phyloP scores from a whole-genome alignment of 768 basidiomycete species.

The Tulasnella sp. region DNA sequence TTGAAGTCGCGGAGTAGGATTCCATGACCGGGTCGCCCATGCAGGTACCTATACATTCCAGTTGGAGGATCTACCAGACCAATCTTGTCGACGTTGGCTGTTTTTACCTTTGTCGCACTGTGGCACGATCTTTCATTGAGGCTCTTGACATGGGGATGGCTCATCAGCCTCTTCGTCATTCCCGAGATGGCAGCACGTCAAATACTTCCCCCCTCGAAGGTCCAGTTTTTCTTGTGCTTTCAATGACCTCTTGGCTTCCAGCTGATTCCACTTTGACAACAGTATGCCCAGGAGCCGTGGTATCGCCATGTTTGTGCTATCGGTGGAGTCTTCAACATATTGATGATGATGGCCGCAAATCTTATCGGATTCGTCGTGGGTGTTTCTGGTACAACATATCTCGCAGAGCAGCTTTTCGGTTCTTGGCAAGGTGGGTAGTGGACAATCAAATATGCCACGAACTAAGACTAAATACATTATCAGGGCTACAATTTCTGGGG shows the following conservation, averaged over 20 bases:
- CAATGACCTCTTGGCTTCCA: background rate
- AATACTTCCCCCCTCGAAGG: constrained; percentile 61
- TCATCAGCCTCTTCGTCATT: constrained; percentile 81
- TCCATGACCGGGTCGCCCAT: constrained; percentile 8
- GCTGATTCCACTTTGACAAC: background rate
- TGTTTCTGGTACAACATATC: constrained; percentile 67
- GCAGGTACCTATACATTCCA: constrained; percentile 90
- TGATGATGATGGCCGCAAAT: constrained; percentile 90
- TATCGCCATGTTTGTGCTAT: constrained; percentile 80
- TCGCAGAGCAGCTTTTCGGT: constrained; percentile 58
- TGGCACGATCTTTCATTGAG: constrained; percentile 94
- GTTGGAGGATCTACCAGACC: constrained; percentile 66
- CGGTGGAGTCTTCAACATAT: constrained; percentile 77
- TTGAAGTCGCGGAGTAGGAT: background rate
- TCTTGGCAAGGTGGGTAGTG: constrained; percentile 56
- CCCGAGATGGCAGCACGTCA: constrained; percentile 70
- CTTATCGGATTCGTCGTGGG: constrained; percentile 94
- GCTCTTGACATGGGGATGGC: constrained; percentile 95
- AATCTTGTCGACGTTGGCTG: constrained; percentile 62
- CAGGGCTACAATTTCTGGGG: constrained; percentile 64
- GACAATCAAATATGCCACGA: background rate
- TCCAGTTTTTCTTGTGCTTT: constrained; percentile 36
- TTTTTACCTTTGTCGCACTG: constrained; percentile 94
- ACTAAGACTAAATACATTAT: background rate
- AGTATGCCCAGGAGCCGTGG: constrained; percentile 72